A percentile compares a stretch with the other conserved stretches of the same genome.
phyloP scores from a whole-genome alignment of 2,329 filamentous ascomycete genomes.

The Leptographium lundbergii region DNA sequence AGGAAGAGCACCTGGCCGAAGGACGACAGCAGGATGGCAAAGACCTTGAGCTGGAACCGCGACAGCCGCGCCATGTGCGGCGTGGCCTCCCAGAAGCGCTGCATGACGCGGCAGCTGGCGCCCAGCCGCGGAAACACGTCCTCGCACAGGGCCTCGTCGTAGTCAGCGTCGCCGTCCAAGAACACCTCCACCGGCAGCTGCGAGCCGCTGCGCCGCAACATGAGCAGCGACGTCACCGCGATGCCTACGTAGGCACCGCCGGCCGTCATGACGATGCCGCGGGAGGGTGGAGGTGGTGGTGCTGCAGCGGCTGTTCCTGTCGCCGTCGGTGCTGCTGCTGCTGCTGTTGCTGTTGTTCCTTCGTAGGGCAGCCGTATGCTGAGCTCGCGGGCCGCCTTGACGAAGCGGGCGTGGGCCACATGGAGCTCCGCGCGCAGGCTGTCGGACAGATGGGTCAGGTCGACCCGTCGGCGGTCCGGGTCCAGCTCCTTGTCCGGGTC shows the following conservation, averaged over 20 bases:
- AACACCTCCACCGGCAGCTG: slow-evolving; percentile 31
- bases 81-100: slow-evolving; percentile 15
- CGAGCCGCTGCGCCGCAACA: slow-evolving; percentile 37
- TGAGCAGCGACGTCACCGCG: slow-evolving; percentile 35
- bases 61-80: slow-evolving; percentile 16
- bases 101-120: slow-evolving; percentile 20
- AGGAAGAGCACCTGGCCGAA: slow-evolving; percentile 47
- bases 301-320: no score
- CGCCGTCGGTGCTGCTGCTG: no score
- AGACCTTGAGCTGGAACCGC: slow-evolving; percentile 42
- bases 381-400: neutral
- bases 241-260: slow-evolving; percentile 34
- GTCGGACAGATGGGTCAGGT: slow-evolving; percentile 3
- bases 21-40: slow-evolving; percentile 43
- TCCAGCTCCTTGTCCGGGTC: slow-evolving; percentile 1
- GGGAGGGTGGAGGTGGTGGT: slow-evolving; percentile 13
- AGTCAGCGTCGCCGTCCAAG: slow-evolving; percentile 19
- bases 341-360: no score
- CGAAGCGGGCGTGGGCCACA: neutral
- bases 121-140: slow-evolving; percentile 16
- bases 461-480: neutral
- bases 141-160: slow-evolving; percentile 20
- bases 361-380: slow-evolving; percentile 2
- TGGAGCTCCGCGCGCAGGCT: slow-evolving; percentile 4
- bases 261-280: slow-evolving; percentile 38